Evolutionary conservation across 306 rosid genomes (phyloP).

Genomic region (Pterocarpus macrocarpus): DNA sequence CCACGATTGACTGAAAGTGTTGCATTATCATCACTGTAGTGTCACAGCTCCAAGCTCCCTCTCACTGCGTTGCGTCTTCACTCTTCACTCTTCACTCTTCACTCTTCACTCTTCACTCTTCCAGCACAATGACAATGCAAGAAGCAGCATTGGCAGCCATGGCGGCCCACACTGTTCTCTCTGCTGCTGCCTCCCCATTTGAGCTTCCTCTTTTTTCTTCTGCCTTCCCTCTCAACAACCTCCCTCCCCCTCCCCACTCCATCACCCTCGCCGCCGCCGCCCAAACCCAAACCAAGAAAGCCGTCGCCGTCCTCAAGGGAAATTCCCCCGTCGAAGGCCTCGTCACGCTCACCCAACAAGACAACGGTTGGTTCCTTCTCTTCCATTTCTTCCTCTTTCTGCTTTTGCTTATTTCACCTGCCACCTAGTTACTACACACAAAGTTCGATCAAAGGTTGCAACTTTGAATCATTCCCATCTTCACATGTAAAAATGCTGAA

Average conservation of each 20-base stretch:
- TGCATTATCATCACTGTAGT: too few species aligned
- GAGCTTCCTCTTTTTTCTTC: conserved; percentile 39
- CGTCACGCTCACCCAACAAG: conserved; percentile 65
- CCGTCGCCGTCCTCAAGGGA: conserved; percentile 80
- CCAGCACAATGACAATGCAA: conserved; percentile 49
- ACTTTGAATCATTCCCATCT: conserved; percentile 5
- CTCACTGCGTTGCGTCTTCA: background rate
- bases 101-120: conserved; percentile 3
- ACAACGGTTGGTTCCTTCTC: conserved; percentile 50
- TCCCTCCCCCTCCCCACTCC: conserved; percentile 28
- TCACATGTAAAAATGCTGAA: background rate
- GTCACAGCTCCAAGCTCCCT: too few species aligned
- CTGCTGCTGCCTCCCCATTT: conserved; percentile 35
- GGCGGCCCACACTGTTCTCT: conserved; percentile 66
- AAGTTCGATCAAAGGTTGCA: background rate
- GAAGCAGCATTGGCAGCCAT: conserved; percentile 67
- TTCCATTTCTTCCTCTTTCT: background rate
- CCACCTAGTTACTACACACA: too few species aligned
- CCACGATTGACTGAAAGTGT: background rate
- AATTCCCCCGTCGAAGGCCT: conserved; percentile 71
- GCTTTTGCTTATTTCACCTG: background rate
- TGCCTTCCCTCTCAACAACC: conserved; percentile 42
- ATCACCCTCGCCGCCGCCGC: conserved; percentile 38
- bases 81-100: background rate
- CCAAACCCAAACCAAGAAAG: conserved; percentile 67